These are phyloP conservation scores for Chaetomiaceae sp. DNA, from an alignment of 2,329 filamentous ascomycete species.

Conservation along the genomic window DNA sequence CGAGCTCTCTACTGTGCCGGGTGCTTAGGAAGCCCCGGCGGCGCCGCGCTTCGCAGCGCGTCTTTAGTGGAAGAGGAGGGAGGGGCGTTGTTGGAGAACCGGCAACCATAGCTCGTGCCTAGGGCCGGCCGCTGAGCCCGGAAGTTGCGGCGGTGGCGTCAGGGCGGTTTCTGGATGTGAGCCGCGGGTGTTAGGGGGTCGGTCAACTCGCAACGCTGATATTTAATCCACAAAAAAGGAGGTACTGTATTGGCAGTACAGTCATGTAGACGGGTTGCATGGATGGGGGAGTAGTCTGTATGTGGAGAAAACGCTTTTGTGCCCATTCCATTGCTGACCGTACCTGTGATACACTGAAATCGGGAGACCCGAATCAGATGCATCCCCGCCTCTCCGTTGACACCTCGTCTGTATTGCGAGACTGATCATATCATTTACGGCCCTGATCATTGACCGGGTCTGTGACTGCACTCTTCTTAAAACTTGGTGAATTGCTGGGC, in stretches of 20 bases:
- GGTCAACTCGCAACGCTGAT: neutral
- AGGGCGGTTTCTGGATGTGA: conserved; percentile 1
- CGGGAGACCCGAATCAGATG: too few species aligned
- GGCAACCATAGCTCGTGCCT: neutral
- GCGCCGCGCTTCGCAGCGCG: neutral
- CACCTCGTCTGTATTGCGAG: too few species aligned
- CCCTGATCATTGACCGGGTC: too few species aligned
- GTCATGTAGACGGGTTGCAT: conserved; percentile 9
- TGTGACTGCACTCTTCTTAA: too few species aligned
- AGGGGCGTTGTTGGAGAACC: neutral
- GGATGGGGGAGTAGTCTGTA: neutral
- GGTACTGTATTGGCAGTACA: conserved; percentile 1
- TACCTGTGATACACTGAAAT: too few species aligned
- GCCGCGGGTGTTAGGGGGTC: neutral
- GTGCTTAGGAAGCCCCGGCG: conserved; percentile 3
- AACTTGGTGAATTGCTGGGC: too few species aligned
- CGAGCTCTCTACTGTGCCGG: conserved; percentile 45
- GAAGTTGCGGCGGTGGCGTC: neutral
- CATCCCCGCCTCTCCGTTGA: too few species aligned
- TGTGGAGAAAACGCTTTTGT: neutral
- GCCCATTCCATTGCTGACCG: too few species aligned
- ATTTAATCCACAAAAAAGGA: neutral
- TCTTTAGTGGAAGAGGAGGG: neutral
- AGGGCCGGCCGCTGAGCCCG: neutral
- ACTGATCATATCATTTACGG: too few species aligned